Evolutionary conservation across 768 basidiomycete genomes (phyloP), one percentile per base, ranked within the genome.

Genomic region (Tylopilus plumbeoviolaceoides): DNA sequence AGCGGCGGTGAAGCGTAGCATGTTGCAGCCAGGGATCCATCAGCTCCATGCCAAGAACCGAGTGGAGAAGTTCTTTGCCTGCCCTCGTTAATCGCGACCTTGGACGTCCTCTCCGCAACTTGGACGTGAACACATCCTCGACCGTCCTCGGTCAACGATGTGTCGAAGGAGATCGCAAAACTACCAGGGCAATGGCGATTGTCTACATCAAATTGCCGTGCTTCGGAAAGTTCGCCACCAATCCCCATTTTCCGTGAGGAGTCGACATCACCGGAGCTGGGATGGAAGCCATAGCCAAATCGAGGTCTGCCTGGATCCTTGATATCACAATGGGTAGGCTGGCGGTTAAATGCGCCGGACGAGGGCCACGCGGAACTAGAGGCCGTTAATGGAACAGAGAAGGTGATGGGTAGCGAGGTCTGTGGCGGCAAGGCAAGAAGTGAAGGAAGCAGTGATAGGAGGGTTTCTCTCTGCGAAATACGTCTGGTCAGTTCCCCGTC

Each of bases 41-140:
- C 60, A 8, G 43, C 42, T 20, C 55, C 70, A 21, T 59, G 47
- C 69, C 69, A 70, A 18, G 68, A 54, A 30, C 53, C 57, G 17
- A 71, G 50, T 10, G 64, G 57, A 8, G 62, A 48, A 3, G 58
- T 35, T 44, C 52, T 54, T 30, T 65, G 59, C 53, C 44, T 61
- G 47, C 38, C 50, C n/a, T 38, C 57, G 30, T 58, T 47, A 23
- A 60, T 35, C 27, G 56, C 20, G n/a, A 44, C 14, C 25, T 54
- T 55, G 25, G 43, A 0, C 20, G 68, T 75, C 15, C 72, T 64
- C 25, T 81, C 73, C 7, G 80, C 73, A 41, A 83, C 80, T 60
- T 88, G 84, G 58, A 89, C 87, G 58, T 83, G 78, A 39, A 89
- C 85, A 48, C 83, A 83, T 59, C 88, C 84, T 70, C 81, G 85